phyloP scores from a whole-genome alignment of 768 basidiomycete genomes.

The Arthromyces matolae region DNA sequence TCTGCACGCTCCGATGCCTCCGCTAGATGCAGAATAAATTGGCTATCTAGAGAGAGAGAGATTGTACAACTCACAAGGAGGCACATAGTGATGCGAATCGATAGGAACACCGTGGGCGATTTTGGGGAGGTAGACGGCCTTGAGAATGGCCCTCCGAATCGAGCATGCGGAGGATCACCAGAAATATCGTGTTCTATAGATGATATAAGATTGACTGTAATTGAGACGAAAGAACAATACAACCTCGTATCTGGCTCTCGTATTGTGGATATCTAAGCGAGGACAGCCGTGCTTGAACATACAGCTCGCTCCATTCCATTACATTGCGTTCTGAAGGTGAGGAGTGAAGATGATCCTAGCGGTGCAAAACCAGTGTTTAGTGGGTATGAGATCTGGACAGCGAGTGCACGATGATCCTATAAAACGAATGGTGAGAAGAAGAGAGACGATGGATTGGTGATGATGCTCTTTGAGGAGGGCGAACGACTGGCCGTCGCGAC shows the following conservation, averaged over 20 bases:
- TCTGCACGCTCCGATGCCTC: slow-evolving; percentile 55
- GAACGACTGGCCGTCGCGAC: slow-evolving; percentile 3
- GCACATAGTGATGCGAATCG: slow-evolving; percentile 81
- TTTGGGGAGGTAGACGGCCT: slow-evolving; percentile 88
- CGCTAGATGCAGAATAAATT: slow-evolving; percentile 34
- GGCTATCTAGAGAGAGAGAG: neutral
- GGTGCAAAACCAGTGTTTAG: slow-evolving; percentile 6
- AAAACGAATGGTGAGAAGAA: slow-evolving; percentile 8
- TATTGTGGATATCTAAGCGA: slow-evolving; percentile 83
- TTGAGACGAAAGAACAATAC: slow-evolving; percentile 11
- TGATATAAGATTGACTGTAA: slow-evolving; percentile 13
- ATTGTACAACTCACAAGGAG: slow-evolving; percentile 68
- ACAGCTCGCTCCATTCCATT: slow-evolving; percentile 69
- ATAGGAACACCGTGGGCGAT: slow-evolving; percentile 78
- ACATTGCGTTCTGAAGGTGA: slow-evolving; percentile 34
- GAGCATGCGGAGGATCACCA: slow-evolving; percentile 80
- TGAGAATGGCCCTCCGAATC: slow-evolving; percentile 84
- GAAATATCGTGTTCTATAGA: slow-evolving; percentile 82
- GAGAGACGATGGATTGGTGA: slow-evolving; percentile 1
- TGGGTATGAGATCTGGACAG: slow-evolving; percentile 2
- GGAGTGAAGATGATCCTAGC: slow-evolving; percentile 6
- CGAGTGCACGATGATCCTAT: neutral
- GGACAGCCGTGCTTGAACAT: slow-evolving; percentile 77
- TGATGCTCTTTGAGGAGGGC: slow-evolving; percentile 9
- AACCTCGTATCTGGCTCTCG: slow-evolving; percentile 73